These are phyloP conservation scores for Cucumis cinereus DNA, from an alignment of 306 rosid species.

Conservation along the genomic window DNA sequence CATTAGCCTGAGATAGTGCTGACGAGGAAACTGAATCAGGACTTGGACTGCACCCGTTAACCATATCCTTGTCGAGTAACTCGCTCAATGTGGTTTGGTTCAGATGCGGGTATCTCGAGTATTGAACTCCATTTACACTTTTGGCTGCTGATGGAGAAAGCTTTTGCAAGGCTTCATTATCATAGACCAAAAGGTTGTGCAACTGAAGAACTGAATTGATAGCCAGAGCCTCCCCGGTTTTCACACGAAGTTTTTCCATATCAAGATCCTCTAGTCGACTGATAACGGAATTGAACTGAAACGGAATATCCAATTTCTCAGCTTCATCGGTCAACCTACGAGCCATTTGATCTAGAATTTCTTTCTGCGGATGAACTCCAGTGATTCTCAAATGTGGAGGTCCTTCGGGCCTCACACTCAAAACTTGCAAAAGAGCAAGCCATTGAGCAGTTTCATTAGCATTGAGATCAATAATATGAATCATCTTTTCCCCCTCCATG, in stretches of 20 bases:
- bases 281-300: conserved; percentile 58
- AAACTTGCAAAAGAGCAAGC: conserved; percentile 66
- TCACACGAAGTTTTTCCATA: conserved; percentile 65
- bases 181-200: conserved; percentile 59
- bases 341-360: conserved; percentile 66
- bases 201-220: conserved; percentile 61
- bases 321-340: conserved; percentile 53
- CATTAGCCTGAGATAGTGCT: conserved; percentile 27
- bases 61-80: conserved; percentile 54
- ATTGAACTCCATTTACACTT: conserved; percentile 32
- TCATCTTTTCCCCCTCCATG: conserved; percentile 81
- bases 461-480: conserved; percentile 75
- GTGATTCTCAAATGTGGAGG: conserved; percentile 90
- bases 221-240: conserved; percentile 81
- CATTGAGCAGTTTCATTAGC: conserved; percentile 71
- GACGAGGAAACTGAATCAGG: conserved; percentile 63
- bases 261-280: conserved; percentile 62
- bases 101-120: conserved; percentile 28
- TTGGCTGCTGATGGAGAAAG: conserved; percentile 25
- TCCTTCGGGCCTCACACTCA: conserved; percentile 71
- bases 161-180: conserved; percentile 34
- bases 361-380: conserved; percentile 58
- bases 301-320: conserved; percentile 67
- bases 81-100: conserved; percentile 46
- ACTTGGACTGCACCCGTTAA: conserved; percentile 50